Evolutionary conservation across 192 early-diverging fungal genomes (phyloP), one percentile per base, ranked within the genome.

Genomic region (Pilaira anomala): DNA sequence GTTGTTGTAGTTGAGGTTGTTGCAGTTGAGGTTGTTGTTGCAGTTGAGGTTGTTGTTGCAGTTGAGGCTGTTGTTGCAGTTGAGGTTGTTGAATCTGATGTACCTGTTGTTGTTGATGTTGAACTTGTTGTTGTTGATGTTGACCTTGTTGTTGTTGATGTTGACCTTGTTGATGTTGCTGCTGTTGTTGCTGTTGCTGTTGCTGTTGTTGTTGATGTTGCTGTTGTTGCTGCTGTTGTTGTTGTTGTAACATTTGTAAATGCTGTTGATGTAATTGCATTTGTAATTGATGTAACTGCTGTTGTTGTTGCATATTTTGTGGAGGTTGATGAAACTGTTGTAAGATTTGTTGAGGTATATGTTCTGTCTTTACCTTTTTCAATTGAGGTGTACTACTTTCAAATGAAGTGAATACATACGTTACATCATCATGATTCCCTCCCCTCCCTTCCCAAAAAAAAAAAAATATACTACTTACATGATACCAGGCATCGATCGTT

Each of bases 101-200:
- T 30, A 41, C 66, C 57, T 28, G 72, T 67, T 3, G 54, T 26
- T 24, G 65, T 14, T 46, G 68, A 61, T 50, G 48, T 50, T n/a
- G 52, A 14, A 36, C 14, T 45, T 45, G 42, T 45, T 2, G 3
- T 18, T 45, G 42, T 4, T 56, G 54, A 33, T 11, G 26, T 30
- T 24, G 51, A 1, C 5, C 13, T 7, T 13, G 51, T 53, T 6
- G 14, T 28, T 26, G 24, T 9, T 48, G 46, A 7, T 14, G 46
- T 9, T 6, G 12, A 16, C 14, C 22, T 6, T 3, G 28, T 3
- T 2, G 11, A 13, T 30, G 30, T 36, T 13, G 52, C n/a, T 54
- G 52, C 1, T 30, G 14, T 58, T 58, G 56, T 22, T 58, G 56
- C 3, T 19, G 30, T 29, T 19, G 26, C 11, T 26, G 39, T 13